These are phyloP conservation scores for Cephalotrichum gorgonifer DNA, from an alignment of 2,329 filamentous ascomycete species.

Conservation along the genomic window DNA sequence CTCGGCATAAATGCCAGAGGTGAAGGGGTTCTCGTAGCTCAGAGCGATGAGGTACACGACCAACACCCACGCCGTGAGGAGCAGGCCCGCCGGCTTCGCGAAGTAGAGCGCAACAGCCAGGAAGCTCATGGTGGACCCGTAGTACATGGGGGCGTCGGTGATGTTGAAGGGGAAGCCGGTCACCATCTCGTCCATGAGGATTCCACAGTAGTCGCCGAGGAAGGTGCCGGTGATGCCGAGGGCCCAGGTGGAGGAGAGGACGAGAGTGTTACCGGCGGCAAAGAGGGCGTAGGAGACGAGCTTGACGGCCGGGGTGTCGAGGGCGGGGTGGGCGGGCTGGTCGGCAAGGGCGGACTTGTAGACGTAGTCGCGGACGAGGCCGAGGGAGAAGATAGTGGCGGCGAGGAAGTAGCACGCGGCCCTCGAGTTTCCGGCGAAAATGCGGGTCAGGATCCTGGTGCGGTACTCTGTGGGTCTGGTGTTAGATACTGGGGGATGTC, in stretches of 20 bases:
- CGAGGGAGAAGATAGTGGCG: slow-evolving; percentile 79
- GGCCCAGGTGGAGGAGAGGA: slow-evolving; percentile 81
- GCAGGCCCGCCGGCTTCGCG: slow-evolving; percentile 76
- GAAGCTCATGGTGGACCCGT: slow-evolving; percentile 87
- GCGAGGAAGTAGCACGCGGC: slow-evolving; percentile 85
- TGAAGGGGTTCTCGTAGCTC: slow-evolving; percentile 89
- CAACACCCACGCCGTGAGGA: slow-evolving; percentile 66
- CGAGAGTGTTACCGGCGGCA: slow-evolving; percentile 67
- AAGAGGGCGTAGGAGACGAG: slow-evolving; percentile 64
- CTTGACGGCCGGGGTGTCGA: slow-evolving; percentile 49
- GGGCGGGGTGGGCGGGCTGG: slow-evolving; percentile 64
- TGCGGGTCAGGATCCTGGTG: slow-evolving; percentile 77
- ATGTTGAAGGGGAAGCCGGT: slow-evolving; percentile 95
- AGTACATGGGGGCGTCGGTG: slow-evolving; percentile 89
- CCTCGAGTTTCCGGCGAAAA: slow-evolving; percentile 69
- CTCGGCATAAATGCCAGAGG: slow-evolving; percentile 84
- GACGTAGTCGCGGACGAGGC: slow-evolving; percentile 76
- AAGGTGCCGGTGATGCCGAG: slow-evolving; percentile 94
- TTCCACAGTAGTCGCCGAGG: slow-evolving; percentile 96
- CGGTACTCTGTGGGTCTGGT: slow-evolving; percentile 67
- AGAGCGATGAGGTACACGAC: slow-evolving; percentile 73
- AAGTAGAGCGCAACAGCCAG: slow-evolving; percentile 75
- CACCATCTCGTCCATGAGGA: slow-evolving; percentile 90
- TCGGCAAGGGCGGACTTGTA: slow-evolving; percentile 76
- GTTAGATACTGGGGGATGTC: slow-evolving; percentile 10